Evolutionary conservation across 352 stramenopile species (phyloP).

Genomic region (Phytophthora macrochlamydospora): DNA sequence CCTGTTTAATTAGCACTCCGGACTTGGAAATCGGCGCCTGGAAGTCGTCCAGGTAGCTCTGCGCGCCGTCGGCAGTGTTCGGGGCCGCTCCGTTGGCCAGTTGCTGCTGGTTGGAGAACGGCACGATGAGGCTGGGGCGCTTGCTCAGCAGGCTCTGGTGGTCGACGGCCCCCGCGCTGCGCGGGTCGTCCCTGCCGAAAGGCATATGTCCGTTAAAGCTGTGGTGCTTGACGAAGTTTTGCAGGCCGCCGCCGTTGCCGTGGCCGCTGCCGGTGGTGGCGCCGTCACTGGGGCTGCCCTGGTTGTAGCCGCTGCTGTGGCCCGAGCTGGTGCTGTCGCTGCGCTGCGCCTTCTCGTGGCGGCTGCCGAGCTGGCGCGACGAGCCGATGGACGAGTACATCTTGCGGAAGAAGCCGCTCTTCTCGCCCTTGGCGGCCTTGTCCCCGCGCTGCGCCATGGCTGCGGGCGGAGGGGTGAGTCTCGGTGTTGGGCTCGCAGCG

Average conservation of each 20-base stretch:
- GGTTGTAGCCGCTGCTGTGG: conserved; percentile 40
- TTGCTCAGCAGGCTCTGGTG: conserved; percentile 71
- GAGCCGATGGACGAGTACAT: conserved; percentile 67
- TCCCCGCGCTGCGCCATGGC: conserved; percentile 50
- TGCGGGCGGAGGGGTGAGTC: not conserved
- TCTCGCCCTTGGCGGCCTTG: conserved; percentile 40
- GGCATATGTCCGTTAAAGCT: conserved; percentile 75
- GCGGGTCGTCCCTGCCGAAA: conserved; percentile 52
- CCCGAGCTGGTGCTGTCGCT: conserved; percentile 41
- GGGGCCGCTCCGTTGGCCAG: conserved; percentile 11
- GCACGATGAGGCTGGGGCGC: conserved; percentile 77
- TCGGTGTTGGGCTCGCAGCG: conserved; percentile 5
- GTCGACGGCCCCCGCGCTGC: conserved; percentile 12
- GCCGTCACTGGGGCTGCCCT: conserved; percentile 36
- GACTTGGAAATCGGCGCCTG: conserved; percentile 84
- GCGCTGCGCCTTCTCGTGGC: conserved; percentile 38
- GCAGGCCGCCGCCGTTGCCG: conserved; percentile 21
- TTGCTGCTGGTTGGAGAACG: conserved; percentile 49
- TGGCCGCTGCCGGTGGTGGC: conserved; percentile 42
- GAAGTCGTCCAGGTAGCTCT: conserved; percentile 77
- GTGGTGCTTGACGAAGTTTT: conserved; percentile 62
- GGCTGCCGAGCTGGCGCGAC: conserved; percentile 33
- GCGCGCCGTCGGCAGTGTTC: conserved; percentile 29
- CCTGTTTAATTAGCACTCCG: conserved; percentile 87
- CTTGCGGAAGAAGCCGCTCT: conserved; percentile 68